Conservation (phyloP, 1,284 basidiomycete species). For the Sanghuangporus sanghuang region DNA sequence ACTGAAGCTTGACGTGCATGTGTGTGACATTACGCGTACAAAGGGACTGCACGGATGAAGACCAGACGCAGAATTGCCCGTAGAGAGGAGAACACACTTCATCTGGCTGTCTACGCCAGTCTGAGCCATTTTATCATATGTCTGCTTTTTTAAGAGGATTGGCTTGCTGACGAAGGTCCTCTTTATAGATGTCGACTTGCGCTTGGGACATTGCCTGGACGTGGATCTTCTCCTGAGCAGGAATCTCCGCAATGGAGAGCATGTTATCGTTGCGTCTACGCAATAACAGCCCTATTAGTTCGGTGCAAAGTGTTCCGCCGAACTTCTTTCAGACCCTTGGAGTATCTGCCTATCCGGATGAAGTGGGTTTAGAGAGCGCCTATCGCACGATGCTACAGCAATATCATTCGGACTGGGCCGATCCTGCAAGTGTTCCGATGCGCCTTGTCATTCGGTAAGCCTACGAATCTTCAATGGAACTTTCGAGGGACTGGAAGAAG, state of each 20-base stretch:
- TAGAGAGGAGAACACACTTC: background rate
- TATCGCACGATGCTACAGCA: conserved; percentile 71
- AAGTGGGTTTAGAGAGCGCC: conserved; percentile 60
- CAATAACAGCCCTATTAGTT: conserved; percentile 54
- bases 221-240: conserved; percentile 31
- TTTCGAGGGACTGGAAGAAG: conserved; percentile 71
- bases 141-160: background rate
- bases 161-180: conserved; percentile 2
- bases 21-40: conserved; percentile 30
- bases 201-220: conserved; percentile 26
- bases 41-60: conserved; percentile 26
- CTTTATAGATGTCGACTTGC: conserved; percentile 20
- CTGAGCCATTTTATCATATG: conserved; percentile 23
- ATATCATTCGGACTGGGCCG: conserved; percentile 78
- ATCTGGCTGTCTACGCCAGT: conserved; percentile 17
- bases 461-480: conserved; percentile 62
- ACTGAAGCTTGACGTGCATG: conserved; percentile 28
- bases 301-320: conserved; percentile 46
- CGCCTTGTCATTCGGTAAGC: conserved; percentile 75
- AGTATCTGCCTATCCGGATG: conserved; percentile 56
- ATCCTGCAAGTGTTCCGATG: conserved; percentile 51
- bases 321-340: conserved; percentile 78
- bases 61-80: background rate
- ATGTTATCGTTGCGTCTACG: conserved; percentile 60
- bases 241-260: conserved; percentile 42